Base-by-base conservation (phyloP, 73 alveolate genomes). In the Paramecium biaurelia region DNA sequence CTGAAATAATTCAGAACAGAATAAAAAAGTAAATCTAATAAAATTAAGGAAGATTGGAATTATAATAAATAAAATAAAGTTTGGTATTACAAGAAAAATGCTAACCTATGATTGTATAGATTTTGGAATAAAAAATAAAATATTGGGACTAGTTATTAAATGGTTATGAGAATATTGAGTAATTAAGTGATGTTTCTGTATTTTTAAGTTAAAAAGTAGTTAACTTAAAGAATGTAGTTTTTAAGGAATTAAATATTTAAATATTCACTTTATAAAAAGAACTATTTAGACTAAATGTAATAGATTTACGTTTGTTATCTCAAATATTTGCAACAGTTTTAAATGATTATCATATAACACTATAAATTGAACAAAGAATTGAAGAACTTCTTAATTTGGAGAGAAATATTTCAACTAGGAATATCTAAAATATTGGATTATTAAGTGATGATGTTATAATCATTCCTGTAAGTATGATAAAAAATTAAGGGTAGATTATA, bases 271-370 rank as follows among this genome's bases (percentile, higher is more conserved):
- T 53, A 15, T 53, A 15, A 14, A 53, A 53, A 53, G 68, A 53
- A 53, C 8, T 53, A 15, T 53, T 53, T 18, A 53, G 21, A 53
- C 12, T 53, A 15, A 74, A 74, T 14, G 14, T 35, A 32, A 11
- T 74, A 9, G 57, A 74, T 10, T 7, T 74, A n/a, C 41, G 47
- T 30, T 11, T 74, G 12, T 35, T 74, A 38, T 74, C 87, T 35
- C n/a, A 32, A 38, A 43, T 74, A 38, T 74, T 32, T 74, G 18
- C 87, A 11, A 32, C 47, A 35, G 67, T 74, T 34, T 74, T 74
- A 74, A 74, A 74, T 38, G 87, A 74, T 38, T 74, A 32, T 74
- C 87, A 74, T 74, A 30, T 43, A 7, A 74, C 87, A 32, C 59
- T 74, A 35, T 6, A 74, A 34, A 74, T 38, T 14, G 87, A 74